phyloP scores from a whole-genome alignment of 192 early-diverging fungal genomes.

The Coemansia sp. region DNA sequence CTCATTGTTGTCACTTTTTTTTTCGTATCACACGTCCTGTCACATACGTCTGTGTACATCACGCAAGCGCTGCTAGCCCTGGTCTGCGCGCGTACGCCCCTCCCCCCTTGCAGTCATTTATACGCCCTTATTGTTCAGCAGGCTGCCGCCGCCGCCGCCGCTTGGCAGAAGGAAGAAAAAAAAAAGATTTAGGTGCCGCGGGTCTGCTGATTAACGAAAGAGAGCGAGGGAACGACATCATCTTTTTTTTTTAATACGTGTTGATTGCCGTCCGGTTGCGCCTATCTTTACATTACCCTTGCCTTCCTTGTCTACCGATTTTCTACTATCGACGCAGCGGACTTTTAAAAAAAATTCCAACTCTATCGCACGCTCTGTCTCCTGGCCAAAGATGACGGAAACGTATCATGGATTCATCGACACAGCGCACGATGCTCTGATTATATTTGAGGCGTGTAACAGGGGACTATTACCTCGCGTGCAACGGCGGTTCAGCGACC shows the following conservation, averaged over 20 bases:
- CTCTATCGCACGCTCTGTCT: not conserved
- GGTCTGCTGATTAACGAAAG: slow-evolving; percentile 2
- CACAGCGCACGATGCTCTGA: slow-evolving; percentile 81
- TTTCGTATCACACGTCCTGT: not conserved
- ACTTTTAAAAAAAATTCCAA: not conserved
- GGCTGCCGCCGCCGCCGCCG: not conserved
- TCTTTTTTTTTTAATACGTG: not conserved
- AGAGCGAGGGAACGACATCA: not conserved
- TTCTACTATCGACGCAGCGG: slow-evolving; percentile 1
- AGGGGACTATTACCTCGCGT: slow-evolving; percentile 65
- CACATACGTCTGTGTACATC: not conserved
- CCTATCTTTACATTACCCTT: not conserved
- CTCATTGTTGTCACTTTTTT: not conserved
- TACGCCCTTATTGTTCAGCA: slow-evolving; percentile 3
- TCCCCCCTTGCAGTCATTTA: slow-evolving; percentile 2
- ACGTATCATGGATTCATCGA: slow-evolving; percentile 82
- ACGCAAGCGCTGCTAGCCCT: not conserved
- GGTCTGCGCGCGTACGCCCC: not conserved
- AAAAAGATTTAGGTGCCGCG: not conserved
- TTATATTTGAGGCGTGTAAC: slow-evolving; percentile 88
- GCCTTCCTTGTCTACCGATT: slow-evolving; percentile 1
- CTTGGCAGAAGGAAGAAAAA: not conserved
- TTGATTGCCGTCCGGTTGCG: slow-evolving; percentile 1
- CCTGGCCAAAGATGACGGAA: slow-evolving; percentile 56
- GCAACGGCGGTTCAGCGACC: slow-evolving; percentile 79